Evolutionary conservation across 495 filamentous ascomycete genomes (phyloP).

Genomic region (Trichoderma orchidacearum): DNA sequence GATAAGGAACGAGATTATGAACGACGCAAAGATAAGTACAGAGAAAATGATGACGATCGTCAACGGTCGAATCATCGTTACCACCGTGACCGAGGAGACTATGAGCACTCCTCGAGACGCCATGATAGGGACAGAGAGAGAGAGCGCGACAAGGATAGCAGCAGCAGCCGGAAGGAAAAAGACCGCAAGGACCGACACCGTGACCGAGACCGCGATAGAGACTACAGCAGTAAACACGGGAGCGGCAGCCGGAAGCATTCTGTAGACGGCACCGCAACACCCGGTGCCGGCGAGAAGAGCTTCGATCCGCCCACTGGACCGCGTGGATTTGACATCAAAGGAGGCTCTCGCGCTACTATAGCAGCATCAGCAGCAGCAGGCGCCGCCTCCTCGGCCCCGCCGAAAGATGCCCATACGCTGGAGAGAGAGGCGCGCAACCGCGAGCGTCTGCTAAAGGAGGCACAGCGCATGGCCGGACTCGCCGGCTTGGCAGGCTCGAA

Average conservation of each 20-base stretch:
- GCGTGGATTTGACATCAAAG: conserved; percentile 19
- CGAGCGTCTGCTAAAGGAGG: conserved; percentile 64
- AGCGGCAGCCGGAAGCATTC: conserved; percentile 21
- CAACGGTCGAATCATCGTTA: conserved; percentile 27
- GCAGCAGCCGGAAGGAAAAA: conserved; percentile 12
- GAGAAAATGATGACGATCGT: conserved; percentile 15
- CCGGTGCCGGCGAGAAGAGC: conserved; percentile 21
- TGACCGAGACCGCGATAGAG: conserved; percentile 23
- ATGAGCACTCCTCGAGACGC: conserved; percentile 11
- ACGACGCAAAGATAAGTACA: conserved; percentile 28
- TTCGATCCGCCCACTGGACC: conserved; percentile 27
- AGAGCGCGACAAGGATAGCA: conserved; percentile 15
- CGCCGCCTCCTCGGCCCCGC: background rate
- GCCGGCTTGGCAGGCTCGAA: conserved; percentile 17
- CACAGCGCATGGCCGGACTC: conserved; percentile 53
- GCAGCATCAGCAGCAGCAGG: background rate
- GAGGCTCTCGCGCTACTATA: conserved; percentile 1
- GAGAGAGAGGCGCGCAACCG: conserved; percentile 66
- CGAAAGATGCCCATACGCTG: conserved; percentile 52
- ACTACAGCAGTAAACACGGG: conserved; percentile 30
- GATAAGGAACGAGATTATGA: conserved; percentile 27
- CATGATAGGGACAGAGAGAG: conserved; percentile 17
- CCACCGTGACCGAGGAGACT: conserved; percentile 33
- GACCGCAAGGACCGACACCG: conserved; percentile 23
- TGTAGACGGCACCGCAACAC: conserved; percentile 15